Percentiles rank a stretch among this genome's conserved stretches.
phyloP scores from a whole-genome alignment of 2,329 filamentous ascomycete genomes.

The Aspergillus pseudotamarii region DNA sequence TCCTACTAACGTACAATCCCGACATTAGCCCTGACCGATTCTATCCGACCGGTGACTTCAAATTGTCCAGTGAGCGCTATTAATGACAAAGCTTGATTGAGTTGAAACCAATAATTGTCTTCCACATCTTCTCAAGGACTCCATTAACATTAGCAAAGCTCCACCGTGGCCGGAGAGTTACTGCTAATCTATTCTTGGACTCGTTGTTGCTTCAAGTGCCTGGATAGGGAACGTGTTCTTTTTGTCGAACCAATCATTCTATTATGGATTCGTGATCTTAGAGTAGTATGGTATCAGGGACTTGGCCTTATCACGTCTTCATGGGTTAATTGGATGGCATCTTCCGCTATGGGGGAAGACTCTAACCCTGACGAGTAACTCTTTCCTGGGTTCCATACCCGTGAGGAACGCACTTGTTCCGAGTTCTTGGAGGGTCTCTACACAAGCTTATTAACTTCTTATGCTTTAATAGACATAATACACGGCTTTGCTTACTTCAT shows the following conservation, averaged over 20 bases:
- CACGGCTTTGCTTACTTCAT: no score
- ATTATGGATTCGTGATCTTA: not conserved
- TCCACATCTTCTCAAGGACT: not conserved
- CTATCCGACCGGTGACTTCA: constrained; percentile 1
- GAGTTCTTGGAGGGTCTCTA: no score
- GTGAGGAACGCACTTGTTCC: no score
- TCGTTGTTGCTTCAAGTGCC: not conserved
- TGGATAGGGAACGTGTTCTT: not conserved
- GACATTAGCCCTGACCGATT: constrained; percentile 8
- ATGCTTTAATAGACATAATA: no score
- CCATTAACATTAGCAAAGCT: not conserved
- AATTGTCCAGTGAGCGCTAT: not conserved
- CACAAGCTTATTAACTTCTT: no score
- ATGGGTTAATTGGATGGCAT: no score
- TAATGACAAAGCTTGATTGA: not conserved
- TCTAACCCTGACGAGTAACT: no score
- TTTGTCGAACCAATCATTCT: not conserved
- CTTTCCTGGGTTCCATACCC: no score
- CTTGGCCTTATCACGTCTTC: no score
- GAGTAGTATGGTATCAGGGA: not conserved
- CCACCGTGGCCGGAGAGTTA: no score
- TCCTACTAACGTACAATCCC: not conserved
- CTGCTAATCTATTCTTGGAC: no score
- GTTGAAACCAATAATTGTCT: not conserved
- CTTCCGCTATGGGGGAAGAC: no score